phyloP scores from a whole-genome alignment of 805 yeast genomes.

The Lipomyces orientalis region DNA sequence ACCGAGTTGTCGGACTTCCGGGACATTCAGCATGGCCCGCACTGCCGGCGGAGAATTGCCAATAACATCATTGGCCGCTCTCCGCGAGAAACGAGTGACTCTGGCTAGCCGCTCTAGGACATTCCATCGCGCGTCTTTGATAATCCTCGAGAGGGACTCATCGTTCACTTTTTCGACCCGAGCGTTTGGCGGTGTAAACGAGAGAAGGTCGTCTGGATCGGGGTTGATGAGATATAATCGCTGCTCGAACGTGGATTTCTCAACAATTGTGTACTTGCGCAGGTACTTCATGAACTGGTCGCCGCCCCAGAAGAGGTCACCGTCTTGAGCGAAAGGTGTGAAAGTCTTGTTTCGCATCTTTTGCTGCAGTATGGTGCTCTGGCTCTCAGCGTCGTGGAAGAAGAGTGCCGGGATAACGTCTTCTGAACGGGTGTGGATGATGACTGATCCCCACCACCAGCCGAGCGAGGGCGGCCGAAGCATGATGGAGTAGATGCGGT shows the following conservation, averaged over 20 bases:
- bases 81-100: slow-evolving; percentile 67
- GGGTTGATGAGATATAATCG: slow-evolving; percentile 82
- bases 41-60: slow-evolving; percentile 63
- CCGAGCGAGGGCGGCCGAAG: slow-evolving; percentile 82
- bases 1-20: slow-evolving; percentile 80
- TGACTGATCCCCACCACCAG: slow-evolving; percentile 90
- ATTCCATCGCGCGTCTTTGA: slow-evolving; percentile 82
- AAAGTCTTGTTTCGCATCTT: slow-evolving; percentile 65
- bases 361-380: slow-evolving; percentile 70
- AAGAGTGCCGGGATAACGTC: slow-evolving; percentile 81
- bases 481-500: slow-evolving; percentile 76
- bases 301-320: slow-evolving; percentile 88
- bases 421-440: slow-evolving; percentile 66
- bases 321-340: slow-evolving; percentile 66
- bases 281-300: slow-evolving; percentile 68
- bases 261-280: slow-evolving; percentile 61
- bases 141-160: slow-evolving; percentile 55
- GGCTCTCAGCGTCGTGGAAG: slow-evolving; percentile 88
- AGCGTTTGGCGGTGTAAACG: slow-evolving; percentile 58
- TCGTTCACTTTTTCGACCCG: slow-evolving; percentile 40
- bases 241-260: slow-evolving; percentile 71
- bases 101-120: slow-evolving; percentile 83
- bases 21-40: slow-evolving; percentile 66
- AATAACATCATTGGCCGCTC: slow-evolving; percentile 65
- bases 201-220: slow-evolving; percentile 63